A percentile compares a stretch with the other conserved stretches of the same genome.
phyloP scores from a whole-genome alignment of 257 asterid genomes.

The Lantana camara region DNA sequence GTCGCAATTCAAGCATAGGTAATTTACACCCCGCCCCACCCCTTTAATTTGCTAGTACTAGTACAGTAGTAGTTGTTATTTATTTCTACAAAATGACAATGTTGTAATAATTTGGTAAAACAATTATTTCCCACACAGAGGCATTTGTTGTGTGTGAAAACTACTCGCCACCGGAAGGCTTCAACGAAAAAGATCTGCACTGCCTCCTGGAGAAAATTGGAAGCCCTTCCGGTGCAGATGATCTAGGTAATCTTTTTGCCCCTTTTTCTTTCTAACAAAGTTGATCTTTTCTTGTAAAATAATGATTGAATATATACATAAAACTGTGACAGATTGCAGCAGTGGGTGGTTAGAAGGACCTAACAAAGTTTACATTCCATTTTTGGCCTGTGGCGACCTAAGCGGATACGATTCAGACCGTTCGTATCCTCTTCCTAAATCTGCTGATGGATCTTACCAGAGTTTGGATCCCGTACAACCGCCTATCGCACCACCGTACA shows the following conservation, averaged over 20 bases:
- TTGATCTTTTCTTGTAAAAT: neutral
- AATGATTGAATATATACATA: neutral
- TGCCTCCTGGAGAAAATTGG: constrained; percentile 91
- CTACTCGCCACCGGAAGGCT: constrained; percentile 94
- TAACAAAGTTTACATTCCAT: constrained; percentile 89
- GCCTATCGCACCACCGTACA: constrained; percentile 97
- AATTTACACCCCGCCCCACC: constrained; percentile 8
- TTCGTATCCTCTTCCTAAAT: constrained; percentile 78
- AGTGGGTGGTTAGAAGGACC: constrained; percentile 98
- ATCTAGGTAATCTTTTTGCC: constrained; percentile 55
- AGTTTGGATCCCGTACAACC: constrained; percentile 93
- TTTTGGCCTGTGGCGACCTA: constrained; percentile 96
- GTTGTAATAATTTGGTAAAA: neutral
- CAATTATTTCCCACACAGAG: constrained; percentile 52
- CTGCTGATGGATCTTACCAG: constrained; percentile 73
- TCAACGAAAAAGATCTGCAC: constrained; percentile 79
- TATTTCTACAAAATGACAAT: no score
- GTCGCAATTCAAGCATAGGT: constrained; percentile 99
- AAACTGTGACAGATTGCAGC: constrained; percentile 80
- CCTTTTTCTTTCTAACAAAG: neutral
- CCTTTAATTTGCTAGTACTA: no score
- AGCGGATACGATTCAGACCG: constrained; percentile 88
- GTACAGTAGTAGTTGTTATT: no score
- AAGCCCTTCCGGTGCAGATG: constrained; percentile 92
- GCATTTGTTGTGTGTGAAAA: constrained; percentile 96